Base-by-base conservation (phyloP, 208 protist genomes). In the Trypanosoma rangeli region DNA sequence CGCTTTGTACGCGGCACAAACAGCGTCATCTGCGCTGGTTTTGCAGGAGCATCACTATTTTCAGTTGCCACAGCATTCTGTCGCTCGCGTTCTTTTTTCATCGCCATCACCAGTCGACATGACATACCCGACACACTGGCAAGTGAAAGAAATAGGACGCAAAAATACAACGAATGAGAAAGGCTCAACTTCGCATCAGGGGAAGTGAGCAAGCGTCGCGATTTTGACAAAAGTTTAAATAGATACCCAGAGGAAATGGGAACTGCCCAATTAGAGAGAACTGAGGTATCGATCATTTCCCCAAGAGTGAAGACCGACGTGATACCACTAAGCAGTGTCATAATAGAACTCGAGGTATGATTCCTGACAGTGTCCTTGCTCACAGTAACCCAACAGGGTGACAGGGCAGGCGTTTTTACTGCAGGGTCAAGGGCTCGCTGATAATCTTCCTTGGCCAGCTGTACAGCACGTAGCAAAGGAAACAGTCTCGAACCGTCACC, bases 51-150 rank as follows among this genome's bases (percentile, higher is more conserved):
- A 18, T 68, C 59, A n/a, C 60, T 33, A 26, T 54, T 57, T 24
- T 50, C 61, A 2, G 65, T 49, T 1, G 35, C 63, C 16, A 22
- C 20, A 37, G 76, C 33, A 28, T 58, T 57, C 52, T 35, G 24
- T 68, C 53, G 49, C 35, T 46, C 59, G 12, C 54, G n/a, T 18
- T 60, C 68, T 16, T 68, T 70, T 62, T 56, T 33, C 22, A 77
- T 60, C n/a, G 70, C 69, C 50, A 90, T 46, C 13, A 88, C 79
- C 28, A 90, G 67, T 39, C 76, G 72, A 64, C 74, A 82, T 46
- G 74, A 78, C 18, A 94, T 64, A 3, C 79, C 76, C 7, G 70
- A 67, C 46, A 89, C 29, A 9, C 63, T 64, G 7, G 85, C 86
- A 54, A 94, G 77, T 5, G 81, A 65, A 55, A 82, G 28, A 55